These are phyloP conservation scores for Lactarius vividus DNA, from an alignment of 768 basidiomycete species.

Conservation along the genomic window DNA sequence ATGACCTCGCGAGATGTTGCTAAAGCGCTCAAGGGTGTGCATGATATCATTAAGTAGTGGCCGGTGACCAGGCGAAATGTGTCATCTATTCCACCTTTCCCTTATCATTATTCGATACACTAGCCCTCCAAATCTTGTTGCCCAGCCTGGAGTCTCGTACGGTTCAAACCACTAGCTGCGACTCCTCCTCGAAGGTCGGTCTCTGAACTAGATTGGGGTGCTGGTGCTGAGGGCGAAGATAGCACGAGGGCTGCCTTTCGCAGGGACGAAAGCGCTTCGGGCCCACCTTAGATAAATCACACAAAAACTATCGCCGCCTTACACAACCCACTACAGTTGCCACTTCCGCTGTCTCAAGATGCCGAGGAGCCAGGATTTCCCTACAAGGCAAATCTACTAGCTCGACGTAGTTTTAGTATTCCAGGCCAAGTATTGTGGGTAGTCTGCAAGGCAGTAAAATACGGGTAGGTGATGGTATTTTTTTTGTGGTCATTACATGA, in stretches of 20 bases:
- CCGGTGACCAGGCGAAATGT: too few relatives aligned
- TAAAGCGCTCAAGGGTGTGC: too few relatives aligned
- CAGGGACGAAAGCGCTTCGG: neutral
- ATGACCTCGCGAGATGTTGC: too few relatives aligned
- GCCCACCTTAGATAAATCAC: neutral
- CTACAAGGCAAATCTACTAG: neutral
- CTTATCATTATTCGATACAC: too few relatives aligned
- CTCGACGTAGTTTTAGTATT: neutral
- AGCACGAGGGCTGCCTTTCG: neutral
- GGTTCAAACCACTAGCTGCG: neutral
- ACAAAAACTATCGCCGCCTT: neutral
- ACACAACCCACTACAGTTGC: neutral
- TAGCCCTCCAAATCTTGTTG: too few relatives aligned
- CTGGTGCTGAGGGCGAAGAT: neutral
- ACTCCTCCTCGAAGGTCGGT: neutral
- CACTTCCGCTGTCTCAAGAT: neutral
- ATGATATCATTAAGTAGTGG: too few relatives aligned
- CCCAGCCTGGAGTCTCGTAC: too few relatives aligned
- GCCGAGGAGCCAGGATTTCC: neutral
- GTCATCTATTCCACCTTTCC: too few relatives aligned
- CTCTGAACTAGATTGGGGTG: neutral
- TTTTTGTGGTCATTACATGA: neutral
- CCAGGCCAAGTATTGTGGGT: neutral
- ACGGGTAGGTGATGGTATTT: neutral
- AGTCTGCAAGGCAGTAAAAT: neutral